Evolutionary conservation across 2,329 filamentous ascomycete genomes (phyloP).

Genomic region (Sporothrix luriei): DNA sequence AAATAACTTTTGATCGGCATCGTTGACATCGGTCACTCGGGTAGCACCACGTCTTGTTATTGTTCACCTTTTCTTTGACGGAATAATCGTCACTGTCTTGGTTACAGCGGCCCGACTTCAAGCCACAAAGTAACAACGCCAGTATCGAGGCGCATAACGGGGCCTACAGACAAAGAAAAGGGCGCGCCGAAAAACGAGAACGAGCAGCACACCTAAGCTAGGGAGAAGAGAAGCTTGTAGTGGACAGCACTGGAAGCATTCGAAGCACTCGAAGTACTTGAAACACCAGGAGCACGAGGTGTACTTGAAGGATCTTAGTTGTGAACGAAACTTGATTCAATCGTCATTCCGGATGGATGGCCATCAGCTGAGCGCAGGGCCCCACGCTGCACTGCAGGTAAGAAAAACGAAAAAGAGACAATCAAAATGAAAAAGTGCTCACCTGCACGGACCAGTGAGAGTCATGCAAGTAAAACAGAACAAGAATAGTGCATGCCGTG

Average conservation of each 20-base stretch:
- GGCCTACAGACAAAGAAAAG: background rate
- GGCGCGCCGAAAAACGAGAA: background rate
- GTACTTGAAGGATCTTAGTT: too few relatives aligned
- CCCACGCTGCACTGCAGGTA: background rate
- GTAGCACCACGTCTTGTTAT: background rate
- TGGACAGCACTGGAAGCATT: background rate
- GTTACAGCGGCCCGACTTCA: background rate
- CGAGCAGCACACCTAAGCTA: background rate
- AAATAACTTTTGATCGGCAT: constrained; percentile 1
- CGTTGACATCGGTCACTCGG: background rate
- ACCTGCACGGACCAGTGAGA: background rate
- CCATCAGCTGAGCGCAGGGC: background rate
- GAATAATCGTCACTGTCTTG: background rate
- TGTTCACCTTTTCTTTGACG: background rate
- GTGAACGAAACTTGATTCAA: background rate
- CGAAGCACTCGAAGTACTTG: background rate
- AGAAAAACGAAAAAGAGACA: too few relatives aligned
- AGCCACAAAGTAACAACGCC: constrained; percentile 13
- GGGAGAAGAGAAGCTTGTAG: background rate
- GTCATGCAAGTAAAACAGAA: background rate
- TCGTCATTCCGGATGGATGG: background rate
- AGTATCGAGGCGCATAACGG: too few relatives aligned
- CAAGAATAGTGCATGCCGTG: background rate
- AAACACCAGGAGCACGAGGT: too few relatives aligned
- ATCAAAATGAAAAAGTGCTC: background rate